Evolutionary conservation across 2,329 filamentous ascomycete genomes (phyloP), one percentile per base, ranked within the genome.

Genomic region (Aspergillus tanneri): DNA sequence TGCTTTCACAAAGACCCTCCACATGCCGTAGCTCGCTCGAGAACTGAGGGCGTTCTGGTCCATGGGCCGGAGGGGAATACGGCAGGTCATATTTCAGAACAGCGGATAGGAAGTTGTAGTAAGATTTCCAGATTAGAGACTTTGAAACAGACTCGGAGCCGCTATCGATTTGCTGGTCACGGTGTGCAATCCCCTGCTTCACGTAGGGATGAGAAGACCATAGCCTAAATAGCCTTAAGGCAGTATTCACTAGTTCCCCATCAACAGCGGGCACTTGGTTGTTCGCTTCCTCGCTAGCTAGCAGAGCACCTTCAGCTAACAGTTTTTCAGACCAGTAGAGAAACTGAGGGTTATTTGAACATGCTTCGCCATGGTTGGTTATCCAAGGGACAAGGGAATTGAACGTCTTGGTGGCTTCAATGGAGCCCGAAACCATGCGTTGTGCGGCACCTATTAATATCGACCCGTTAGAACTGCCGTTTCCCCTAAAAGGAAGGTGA

Each of bases 291-390:
- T 79, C 42, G 54, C 84, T 83, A 21, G 82, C 82, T 9, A 90
- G 72, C 70, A 88, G 81, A 58, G 87, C 90, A 52, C 84, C 83
- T 51, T 88, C 86, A 2, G 86, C 88, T 36, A 95, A 72, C 53
- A 88, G 82, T 32, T 88, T 78, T 66, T 95, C 89, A 1, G 85
- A 81, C 89, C 90, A 95, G 64, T 86, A 83, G 11, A 83, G 78
- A 54, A 90, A 78, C 67, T 93, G 86, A 54, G 79, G 79, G 27
- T 79, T 78, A 30, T 82, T 75, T 23, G 73, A 75, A 11, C 65
- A 59, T 5, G 57, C 51, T 16, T 66, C 61, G 22, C 59, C 62
- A 19, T 68, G 67, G 19, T 60, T 64, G 24, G 61, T 64, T 21
- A 92, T 73, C 59, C 84, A 84, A 6, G 83, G 78, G 36, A 90